Evolutionary conservation across 2,329 filamentous ascomycete genomes (phyloP), one percentile per base, ranked within the genome.

Genomic region (Tolypocladium tundrense): DNA sequence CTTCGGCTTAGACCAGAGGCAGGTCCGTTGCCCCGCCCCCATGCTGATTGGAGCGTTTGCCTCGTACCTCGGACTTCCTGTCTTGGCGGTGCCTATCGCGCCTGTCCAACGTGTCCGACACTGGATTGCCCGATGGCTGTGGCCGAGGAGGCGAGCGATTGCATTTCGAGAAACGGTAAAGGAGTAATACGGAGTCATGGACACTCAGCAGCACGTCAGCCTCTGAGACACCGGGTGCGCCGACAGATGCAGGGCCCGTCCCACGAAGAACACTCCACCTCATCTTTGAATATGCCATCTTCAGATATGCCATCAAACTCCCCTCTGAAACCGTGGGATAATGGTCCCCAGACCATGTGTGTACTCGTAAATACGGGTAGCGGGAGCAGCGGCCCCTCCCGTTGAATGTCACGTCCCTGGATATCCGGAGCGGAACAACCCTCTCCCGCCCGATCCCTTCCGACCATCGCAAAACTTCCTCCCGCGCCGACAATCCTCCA

Each of bases 401-500:
- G 41, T n/a, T 21, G n/a, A 21, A 14, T 5, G 1, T 6, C n/a
- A n/a, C n/a, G n/a, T n/a, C 0, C 14, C 37, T 13, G 11, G 45
- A 19, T 1, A 5, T 0, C 6, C 63, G 67, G 67, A 59, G 39
- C 56, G 60, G 64, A 69, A 64, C 58, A 43, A 63, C 57, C 31
- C 9, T 54, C 55, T 61, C 41, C 57, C 41, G 33, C 56, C 54
- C 55, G 42, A 54, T 39, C 61, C 62, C 63, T 58, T 68, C 67
- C 60, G 60, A 62, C 59, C 40, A 21, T 33, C 55, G 63, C 63
- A 66, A 69, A 70, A 67, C 61, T 64, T 67, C 55, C 27, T 51
- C 16, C 19, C 4, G 19, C 48, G 48, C 31, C 48, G 48, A n/a
- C 48, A 59, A 58, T 54, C 41, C 55, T 55, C 45, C 52, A 58